A percentile compares a stretch with the other conserved stretches of the same genome.
Evolutionary conservation across 179 eudicot species (phyloP).

Genomic region (Spergularia azorica): DNA sequence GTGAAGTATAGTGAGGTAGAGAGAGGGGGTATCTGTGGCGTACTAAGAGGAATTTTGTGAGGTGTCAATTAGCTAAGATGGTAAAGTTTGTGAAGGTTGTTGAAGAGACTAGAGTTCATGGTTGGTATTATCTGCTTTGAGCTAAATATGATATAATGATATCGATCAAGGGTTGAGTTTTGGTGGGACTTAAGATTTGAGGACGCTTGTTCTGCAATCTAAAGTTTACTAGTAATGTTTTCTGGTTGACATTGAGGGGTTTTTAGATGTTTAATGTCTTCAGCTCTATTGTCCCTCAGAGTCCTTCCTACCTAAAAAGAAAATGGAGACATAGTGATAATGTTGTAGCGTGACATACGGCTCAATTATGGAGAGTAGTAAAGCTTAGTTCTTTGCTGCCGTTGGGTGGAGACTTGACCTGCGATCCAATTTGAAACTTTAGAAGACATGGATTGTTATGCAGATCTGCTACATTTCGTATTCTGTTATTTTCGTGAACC

Average conservation of each 20-base stretch:
- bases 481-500: neutral
- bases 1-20: too few species aligned
- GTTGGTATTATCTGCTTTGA: too few species aligned
- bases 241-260: neutral
- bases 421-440: neutral
- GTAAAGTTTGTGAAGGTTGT: too few species aligned
- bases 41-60: too few species aligned
- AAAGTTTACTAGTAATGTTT: neutral
- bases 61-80: too few species aligned
- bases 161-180: too few species aligned
- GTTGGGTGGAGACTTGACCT: neutral
- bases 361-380: neutral
- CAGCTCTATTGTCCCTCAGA: neutral
- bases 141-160: too few species aligned
- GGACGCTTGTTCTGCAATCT: neutral
- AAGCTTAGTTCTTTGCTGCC: neutral
- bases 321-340: neutral
- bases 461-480: neutral
- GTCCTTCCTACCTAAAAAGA: neutral
- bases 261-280: constrained; percentile 2
- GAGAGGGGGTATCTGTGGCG: too few species aligned
- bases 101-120: too few species aligned
- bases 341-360: too few species aligned
- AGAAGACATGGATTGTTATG: neutral
- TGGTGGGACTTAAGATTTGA: too few species aligned